These are phyloP conservation scores for Candida schatavii DNA, from an alignment of 805 yeast genomes.

Conservation along the genomic window DNA sequence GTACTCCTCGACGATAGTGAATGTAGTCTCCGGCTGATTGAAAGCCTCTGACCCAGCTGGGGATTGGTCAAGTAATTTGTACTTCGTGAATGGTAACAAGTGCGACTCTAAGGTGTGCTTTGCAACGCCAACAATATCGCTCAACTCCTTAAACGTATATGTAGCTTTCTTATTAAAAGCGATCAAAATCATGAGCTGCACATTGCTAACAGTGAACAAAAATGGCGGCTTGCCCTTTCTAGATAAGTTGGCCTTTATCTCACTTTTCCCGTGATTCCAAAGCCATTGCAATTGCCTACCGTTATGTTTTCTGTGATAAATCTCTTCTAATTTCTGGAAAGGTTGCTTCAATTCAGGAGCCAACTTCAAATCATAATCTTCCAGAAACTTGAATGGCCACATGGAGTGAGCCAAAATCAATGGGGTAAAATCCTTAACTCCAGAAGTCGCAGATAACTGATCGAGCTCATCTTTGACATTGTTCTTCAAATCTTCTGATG, in stretches of 20 bases:
- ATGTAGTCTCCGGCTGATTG: slow-evolving; percentile 46
- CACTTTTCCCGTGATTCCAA: slow-evolving; percentile 93
- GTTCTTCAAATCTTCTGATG: slow-evolving; percentile 72
- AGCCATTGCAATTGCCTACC: slow-evolving; percentile 94
- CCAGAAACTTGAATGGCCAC: slow-evolving; percentile 70
- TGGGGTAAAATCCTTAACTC: slow-evolving; percentile 57
- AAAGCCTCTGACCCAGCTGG: slow-evolving; percentile 55
- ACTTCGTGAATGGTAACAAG: slow-evolving; percentile 74
- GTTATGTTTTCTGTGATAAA: slow-evolving; percentile 71
- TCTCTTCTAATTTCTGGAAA: slow-evolving; percentile 61
- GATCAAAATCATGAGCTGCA: slow-evolving; percentile 81
- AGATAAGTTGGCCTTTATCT: slow-evolving; percentile 79
- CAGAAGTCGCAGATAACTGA: slow-evolving; percentile 16
- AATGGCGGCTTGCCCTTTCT: slow-evolving; percentile 81
- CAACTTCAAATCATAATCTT: slow-evolving; percentile 45
- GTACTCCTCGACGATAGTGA: slow-evolving; percentile 75
- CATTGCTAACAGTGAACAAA: slow-evolving; percentile 74
- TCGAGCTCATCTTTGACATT: slow-evolving; percentile 47
- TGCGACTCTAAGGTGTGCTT: slow-evolving; percentile 68
- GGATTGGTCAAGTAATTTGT: slow-evolving; percentile 64
- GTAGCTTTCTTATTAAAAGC: slow-evolving; percentile 74
- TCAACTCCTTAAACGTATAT: slow-evolving; percentile 58
- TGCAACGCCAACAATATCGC: slow-evolving; percentile 66
- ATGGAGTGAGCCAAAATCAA: slow-evolving; percentile 80
- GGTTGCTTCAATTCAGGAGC: slow-evolving; percentile 68